Evolutionary conservation across 1,284 basidiomycete genomes (phyloP).

Genomic region (Leccinum fallax): DNA sequence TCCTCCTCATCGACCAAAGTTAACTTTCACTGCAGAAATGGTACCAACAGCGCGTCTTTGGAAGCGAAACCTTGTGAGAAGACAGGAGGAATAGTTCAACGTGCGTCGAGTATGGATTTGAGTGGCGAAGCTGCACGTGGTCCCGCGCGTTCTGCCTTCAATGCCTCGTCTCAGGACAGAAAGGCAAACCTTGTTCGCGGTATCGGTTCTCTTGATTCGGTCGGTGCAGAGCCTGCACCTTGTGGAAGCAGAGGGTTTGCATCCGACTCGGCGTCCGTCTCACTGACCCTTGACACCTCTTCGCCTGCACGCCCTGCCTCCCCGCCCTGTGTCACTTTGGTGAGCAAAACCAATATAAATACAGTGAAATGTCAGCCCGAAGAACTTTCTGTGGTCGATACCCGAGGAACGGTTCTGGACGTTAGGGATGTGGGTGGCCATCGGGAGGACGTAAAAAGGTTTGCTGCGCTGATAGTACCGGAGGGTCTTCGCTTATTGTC

Average conservation of each 20-base stretch:
- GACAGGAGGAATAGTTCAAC: not conserved
- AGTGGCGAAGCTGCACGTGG: not conserved
- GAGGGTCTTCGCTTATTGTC: not conserved
- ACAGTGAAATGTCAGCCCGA: not conserved
- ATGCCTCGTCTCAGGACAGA: not conserved
- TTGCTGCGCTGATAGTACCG: not conserved
- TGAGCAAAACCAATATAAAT: not conserved
- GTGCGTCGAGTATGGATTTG: not conserved
- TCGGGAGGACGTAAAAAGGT: not conserved
- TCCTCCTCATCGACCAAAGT: not conserved
- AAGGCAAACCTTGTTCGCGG: not conserved
- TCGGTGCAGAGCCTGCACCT: not conserved
- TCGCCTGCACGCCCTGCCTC: not conserved
- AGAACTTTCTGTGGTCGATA: not conserved
- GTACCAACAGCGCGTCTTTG: not conserved
- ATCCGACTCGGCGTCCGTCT: not conserved
- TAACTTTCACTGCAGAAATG: conserved; percentile 1
- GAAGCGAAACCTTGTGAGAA: not conserved
- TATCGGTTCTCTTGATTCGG: not conserved
- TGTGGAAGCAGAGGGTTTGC: not conserved
- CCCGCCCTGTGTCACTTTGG: not conserved
- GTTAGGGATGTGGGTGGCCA: not conserved
- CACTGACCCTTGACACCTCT: not conserved
- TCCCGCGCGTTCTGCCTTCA: not conserved
- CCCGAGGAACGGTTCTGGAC: not conserved